Evolutionary conservation across 2,329 filamentous ascomycete genomes (phyloP).

Genomic region (Penicillium sp.): DNA sequence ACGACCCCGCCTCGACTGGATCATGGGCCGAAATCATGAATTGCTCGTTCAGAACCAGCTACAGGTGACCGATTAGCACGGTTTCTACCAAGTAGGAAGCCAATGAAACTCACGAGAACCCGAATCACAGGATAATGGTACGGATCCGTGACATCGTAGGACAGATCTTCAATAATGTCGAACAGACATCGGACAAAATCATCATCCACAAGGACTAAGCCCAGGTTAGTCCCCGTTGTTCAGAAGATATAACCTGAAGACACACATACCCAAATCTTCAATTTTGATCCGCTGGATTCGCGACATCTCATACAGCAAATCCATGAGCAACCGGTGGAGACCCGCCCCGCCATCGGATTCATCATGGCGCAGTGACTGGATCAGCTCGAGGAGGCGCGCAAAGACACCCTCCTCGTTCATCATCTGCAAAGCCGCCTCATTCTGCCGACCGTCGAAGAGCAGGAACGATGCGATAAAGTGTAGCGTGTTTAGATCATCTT

Average conservation of each 20-base stretch:
- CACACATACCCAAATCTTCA: conserved; percentile 71
- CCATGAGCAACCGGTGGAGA: conserved; percentile 78
- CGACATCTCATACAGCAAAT: conserved; percentile 95
- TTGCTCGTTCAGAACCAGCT: conserved; percentile 97
- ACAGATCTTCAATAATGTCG: conserved; percentile 81
- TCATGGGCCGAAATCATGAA: conserved; percentile 81
- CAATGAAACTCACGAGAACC: conserved; percentile 67
- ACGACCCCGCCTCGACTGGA: conserved; percentile 42
- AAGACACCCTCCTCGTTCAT: conserved; percentile 90
- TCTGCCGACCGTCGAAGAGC: conserved; percentile 78
- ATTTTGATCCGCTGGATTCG: conserved; percentile 78
- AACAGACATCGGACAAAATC: conserved; percentile 82
- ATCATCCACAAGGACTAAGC: conserved; percentile 64
- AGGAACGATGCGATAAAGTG: conserved; percentile 82
- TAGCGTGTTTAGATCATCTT: conserved; percentile 79
- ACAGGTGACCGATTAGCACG: conserved; percentile 4
- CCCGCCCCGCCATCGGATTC: conserved; percentile 52
- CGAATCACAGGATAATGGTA: conserved; percentile 96
- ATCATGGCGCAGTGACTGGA: conserved; percentile 63
- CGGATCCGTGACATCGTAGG: conserved; percentile 84
- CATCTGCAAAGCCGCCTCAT: conserved; percentile 77
- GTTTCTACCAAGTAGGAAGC: background rate
- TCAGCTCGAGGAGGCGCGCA: conserved; percentile 76
- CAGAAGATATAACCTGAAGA: background rate
- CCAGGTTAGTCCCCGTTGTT: conserved; percentile 6